These are phyloP conservation scores for Aureobasidium leucospermi DNA, from an alignment of 2,329 filamentous ascomycete genomes.

Conservation along the genomic window DNA sequence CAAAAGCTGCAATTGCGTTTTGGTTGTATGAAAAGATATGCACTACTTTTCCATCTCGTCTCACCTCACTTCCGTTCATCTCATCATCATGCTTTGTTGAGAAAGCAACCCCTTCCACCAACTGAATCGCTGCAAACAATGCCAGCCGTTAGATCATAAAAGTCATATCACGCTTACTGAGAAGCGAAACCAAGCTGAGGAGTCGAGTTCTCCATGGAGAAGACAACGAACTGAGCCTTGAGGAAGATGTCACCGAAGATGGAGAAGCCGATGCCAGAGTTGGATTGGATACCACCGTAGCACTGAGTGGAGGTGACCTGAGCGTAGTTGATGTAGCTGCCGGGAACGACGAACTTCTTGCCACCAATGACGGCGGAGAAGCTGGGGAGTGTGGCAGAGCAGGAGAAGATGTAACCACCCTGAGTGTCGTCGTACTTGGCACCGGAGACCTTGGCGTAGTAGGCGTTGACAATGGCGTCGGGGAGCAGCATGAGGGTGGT, in stretches of 20 bases:
- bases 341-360: conserved; percentile 45
- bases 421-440: conserved; percentile 40
- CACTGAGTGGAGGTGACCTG: conserved; percentile 43
- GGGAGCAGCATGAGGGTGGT: conserved; percentile 60
- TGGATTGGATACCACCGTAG: conserved; percentile 68
- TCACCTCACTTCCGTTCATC: neutral
- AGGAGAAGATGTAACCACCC: conserved; percentile 52
- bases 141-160: neutral
- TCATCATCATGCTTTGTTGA: neutral
- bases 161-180: conserved; percentile 21
- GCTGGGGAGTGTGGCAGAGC: conserved; percentile 44
- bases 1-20: too few relatives aligned
- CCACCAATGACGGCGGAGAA: conserved; percentile 47
- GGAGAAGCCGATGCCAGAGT: conserved; percentile 48
- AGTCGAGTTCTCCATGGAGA: conserved; percentile 45
- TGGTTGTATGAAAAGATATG: too few relatives aligned
- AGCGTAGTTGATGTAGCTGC: conserved; percentile 49
- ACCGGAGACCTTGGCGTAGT: conserved; percentile 48
- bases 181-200: conserved; percentile 40
- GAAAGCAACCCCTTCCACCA: neutral
- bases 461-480: conserved; percentile 45
- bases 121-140: neutral
- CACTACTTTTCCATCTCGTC: neutral
- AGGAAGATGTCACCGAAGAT: conserved; percentile 69
- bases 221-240: conserved; percentile 69